phyloP scores from a whole-genome alignment of 495 filamentous ascomycete genomes.

The Tuber calosporum region DNA sequence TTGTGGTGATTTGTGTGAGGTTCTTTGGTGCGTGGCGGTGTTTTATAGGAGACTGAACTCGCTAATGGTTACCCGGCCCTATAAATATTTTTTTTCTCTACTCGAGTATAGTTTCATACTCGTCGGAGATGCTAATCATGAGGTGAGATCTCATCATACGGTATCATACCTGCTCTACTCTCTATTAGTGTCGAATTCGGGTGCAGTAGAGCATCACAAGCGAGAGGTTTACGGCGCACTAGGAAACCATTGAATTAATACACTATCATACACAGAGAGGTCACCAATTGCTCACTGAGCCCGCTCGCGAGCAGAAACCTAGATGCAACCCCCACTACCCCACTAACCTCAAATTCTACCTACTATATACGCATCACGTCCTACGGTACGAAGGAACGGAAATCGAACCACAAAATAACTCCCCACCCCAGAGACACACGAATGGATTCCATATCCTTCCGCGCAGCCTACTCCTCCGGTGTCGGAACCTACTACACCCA shows the following conservation, averaged over 20 bases:
- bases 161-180: neutral
- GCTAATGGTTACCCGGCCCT: neutral
- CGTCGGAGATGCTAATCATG: too few species aligned
- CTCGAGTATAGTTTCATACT: neutral
- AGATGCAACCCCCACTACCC: neutral
- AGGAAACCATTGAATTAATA: neutral
- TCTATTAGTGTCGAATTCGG: neutral
- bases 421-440: neutral
- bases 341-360: neutral
- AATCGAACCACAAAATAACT: neutral
- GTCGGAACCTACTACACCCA: constrained; percentile 37
- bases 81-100: neutral
- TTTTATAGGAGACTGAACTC: neutral
- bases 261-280: neutral
- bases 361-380: neutral
- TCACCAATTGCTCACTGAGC: neutral
- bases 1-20: neutral
- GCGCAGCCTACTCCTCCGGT: constrained; percentile 35
- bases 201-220: neutral
- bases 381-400: neutral
- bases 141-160: too few species aligned
- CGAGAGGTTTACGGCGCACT: neutral
- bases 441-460: constrained; percentile 40
- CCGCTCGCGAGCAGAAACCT: neutral
- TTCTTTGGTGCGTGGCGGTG: neutral